Evolutionary conservation across 2,329 filamentous ascomycete genomes (phyloP).

Genomic region (Aspergillus terreus): DNA sequence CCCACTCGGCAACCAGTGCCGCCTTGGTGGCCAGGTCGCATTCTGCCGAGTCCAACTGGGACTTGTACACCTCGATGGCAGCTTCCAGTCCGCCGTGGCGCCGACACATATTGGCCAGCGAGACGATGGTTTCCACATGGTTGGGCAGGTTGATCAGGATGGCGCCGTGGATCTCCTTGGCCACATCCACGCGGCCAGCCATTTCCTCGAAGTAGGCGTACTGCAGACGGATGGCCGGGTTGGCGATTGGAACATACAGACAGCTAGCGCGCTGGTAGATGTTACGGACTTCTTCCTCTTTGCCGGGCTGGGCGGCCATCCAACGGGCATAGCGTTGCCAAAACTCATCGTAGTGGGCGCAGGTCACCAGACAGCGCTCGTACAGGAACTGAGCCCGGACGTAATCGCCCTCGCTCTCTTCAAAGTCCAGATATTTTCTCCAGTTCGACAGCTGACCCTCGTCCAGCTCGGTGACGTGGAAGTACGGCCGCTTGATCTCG

Average conservation of each 20-base stretch:
- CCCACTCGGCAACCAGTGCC: constrained; percentile 84
- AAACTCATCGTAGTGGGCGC: constrained; percentile 93
- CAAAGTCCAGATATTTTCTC: constrained; percentile 95
- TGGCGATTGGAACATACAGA: constrained; percentile 80
- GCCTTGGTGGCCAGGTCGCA: constrained; percentile 79
- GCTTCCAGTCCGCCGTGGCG: constrained; percentile 79
- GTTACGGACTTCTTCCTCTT: constrained; percentile 84
- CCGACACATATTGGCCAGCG: constrained; percentile 80
- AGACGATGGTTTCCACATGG: constrained; percentile 82
- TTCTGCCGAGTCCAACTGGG: constrained; percentile 69
- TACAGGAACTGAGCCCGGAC: constrained; percentile 77
- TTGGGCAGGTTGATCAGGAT: constrained; percentile 74
- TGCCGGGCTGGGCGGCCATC: constrained; percentile 78
- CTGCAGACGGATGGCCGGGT: constrained; percentile 78
- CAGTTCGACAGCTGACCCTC: constrained; percentile 81
- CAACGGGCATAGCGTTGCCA: constrained; percentile 96
- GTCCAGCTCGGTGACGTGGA: constrained; percentile 91
- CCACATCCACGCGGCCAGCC: constrained; percentile 69
- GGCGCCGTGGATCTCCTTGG: constrained; percentile 77
- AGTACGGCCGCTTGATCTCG: constrained; percentile 93
- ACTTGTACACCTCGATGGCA: constrained; percentile 77
- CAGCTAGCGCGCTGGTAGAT: constrained; percentile 86
- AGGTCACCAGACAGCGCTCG: constrained; percentile 88
- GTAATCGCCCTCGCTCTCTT: constrained; percentile 79
- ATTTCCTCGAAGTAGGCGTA: constrained; percentile 96